Evolutionary conservation across 192 early-diverging fungal species (phyloP).

Genomic region (Allomyces macrogynus): DNA sequence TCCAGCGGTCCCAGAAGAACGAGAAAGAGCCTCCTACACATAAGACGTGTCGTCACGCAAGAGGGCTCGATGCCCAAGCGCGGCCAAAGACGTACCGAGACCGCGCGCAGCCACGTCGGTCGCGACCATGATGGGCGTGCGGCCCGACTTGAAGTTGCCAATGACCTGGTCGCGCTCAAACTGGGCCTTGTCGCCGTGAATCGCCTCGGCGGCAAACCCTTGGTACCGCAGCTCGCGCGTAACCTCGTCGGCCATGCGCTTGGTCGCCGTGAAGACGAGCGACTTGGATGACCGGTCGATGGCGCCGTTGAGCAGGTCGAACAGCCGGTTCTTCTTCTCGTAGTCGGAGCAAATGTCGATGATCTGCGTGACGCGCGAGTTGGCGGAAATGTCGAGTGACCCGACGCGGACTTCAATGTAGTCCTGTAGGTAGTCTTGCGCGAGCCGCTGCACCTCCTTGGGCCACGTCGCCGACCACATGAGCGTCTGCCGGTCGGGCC

Average conservation of each 20-base stretch:
- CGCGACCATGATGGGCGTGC: conserved; percentile 66
- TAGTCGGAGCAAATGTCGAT: conserved; percentile 72
- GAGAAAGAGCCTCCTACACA: too few species aligned
- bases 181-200: conserved; percentile 87
- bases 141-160: conserved; percentile 58
- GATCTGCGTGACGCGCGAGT: conserved; percentile 61
- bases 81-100: conserved; percentile 31
- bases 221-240: conserved; percentile 47
- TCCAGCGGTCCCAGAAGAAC: too few species aligned
- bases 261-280: conserved; percentile 32
- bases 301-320: conserved; percentile 46
- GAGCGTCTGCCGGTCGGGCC: conserved; percentile 61
- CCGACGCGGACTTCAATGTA: conserved; percentile 72
- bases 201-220: conserved; percentile 64
- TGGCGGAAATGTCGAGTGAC: conserved; percentile 70
- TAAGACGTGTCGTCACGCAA: too few species aligned
- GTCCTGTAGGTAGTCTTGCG: conserved; percentile 54
- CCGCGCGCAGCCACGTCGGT: conserved; percentile 88
- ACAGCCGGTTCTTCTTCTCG: conserved; percentile 51
- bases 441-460: conserved; percentile 64
- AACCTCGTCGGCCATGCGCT: conserved; percentile 21
- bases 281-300: conserved; percentile 14
- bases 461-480: conserved; percentile 98
- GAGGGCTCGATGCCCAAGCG: too few species aligned
- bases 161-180: conserved; percentile 57